Percentiles rank a stretch among this genome's conserved stretches.
phyloP scores from a whole-genome alignment of 768 basidiomycete species.

The Aureoboletus auriporus region DNA sequence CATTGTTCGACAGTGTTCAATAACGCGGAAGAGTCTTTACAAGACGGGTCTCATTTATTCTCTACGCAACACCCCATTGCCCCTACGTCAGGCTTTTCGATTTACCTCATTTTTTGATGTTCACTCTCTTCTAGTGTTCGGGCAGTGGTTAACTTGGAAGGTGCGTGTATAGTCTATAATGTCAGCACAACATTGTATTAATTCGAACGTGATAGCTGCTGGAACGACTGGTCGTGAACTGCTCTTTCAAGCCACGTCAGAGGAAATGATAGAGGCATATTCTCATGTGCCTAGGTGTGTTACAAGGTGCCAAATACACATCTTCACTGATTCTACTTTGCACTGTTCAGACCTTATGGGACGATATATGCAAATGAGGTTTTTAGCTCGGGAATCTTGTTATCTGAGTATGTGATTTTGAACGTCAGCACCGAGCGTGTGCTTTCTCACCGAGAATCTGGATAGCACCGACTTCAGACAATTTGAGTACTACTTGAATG shows the following conservation, averaged over 20 bases:
- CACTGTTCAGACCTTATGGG: slow-evolving; percentile 66
- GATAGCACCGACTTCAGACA: slow-evolving; percentile 91
- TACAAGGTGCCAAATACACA: not conserved
- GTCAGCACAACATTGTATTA: not conserved
- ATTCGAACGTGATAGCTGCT: slow-evolving; percentile 49
- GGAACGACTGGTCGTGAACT: slow-evolving; percentile 85
- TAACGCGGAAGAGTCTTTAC: slow-evolving; percentile 90
- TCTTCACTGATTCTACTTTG: not conserved
- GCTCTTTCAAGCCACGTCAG: slow-evolving; percentile 93
- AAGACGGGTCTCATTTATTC: slow-evolving; percentile 92
- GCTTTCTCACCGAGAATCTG: slow-evolving; percentile 4
- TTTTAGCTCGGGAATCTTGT: slow-evolving; percentile 84
- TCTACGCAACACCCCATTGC: slow-evolving; percentile 83
- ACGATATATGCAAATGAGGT: slow-evolving; percentile 89
- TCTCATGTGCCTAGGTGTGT: slow-evolving; percentile 72
- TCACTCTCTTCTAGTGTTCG: slow-evolving; percentile 50
- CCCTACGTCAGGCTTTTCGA: slow-evolving; percentile 48
- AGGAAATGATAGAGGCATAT: slow-evolving; percentile 92
- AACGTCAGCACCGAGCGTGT: not conserved
- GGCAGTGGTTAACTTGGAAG: slow-evolving; percentile 89
- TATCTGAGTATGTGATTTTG: slow-evolving; percentile 69
- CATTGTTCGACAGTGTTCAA: slow-evolving; percentile 69
- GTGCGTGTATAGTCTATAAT: slow-evolving; percentile 30
- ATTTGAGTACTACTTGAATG: slow-evolving; percentile 84
- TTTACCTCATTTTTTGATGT: slow-evolving; percentile 1